Evolutionary conservation across 1,284 basidiomycete genomes (phyloP).

Genomic region (Grifola frondosa): DNA sequence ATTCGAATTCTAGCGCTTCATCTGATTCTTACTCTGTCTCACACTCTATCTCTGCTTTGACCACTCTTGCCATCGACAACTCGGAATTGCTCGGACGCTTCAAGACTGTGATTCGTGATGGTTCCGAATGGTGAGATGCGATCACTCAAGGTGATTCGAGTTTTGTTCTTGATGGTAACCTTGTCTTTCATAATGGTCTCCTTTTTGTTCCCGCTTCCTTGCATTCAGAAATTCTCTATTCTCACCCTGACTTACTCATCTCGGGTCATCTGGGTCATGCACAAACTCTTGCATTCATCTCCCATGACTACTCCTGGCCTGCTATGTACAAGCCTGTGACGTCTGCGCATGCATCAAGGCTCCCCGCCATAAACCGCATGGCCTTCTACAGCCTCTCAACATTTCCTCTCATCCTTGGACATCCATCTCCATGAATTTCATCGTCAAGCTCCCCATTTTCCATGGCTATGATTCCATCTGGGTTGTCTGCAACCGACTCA

Average conservation of each 20-base stretch:
- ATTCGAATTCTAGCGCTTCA: constrained; percentile 29
- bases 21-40: constrained; percentile 11
- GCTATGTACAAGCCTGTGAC: constrained; percentile 27
- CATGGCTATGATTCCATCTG: constrained; percentile 34
- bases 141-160: constrained; percentile 22
- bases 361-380: constrained; percentile 27
- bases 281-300: constrained; percentile 17
- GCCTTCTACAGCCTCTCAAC: constrained; percentile 23
- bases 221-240: constrained; percentile 12
- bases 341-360: constrained; percentile 28
- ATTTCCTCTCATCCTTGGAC: constrained; percentile 36
- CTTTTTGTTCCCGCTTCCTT: constrained; percentile 37
- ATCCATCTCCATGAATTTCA: constrained; percentile 38
- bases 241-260: constrained; percentile 18
- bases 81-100: constrained; percentile 24
- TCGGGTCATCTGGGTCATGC: constrained; percentile 25
- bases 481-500: constrained; percentile 29
- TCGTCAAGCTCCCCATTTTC: constrained; percentile 35
- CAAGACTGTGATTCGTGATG: constrained; percentile 4
- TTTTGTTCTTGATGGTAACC: constrained; percentile 27
- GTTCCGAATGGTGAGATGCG: constrained; percentile 33
- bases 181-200: constrained; percentile 32
- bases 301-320: constrained; percentile 27
- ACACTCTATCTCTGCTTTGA: constrained; percentile 19
- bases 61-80: constrained; percentile 29